A percentile compares a stretch with the other conserved stretches of the same genome.
phyloP scores from a whole-genome alignment of 192 early-diverging fungal genomes.

The Coemansia sp. region DNA sequence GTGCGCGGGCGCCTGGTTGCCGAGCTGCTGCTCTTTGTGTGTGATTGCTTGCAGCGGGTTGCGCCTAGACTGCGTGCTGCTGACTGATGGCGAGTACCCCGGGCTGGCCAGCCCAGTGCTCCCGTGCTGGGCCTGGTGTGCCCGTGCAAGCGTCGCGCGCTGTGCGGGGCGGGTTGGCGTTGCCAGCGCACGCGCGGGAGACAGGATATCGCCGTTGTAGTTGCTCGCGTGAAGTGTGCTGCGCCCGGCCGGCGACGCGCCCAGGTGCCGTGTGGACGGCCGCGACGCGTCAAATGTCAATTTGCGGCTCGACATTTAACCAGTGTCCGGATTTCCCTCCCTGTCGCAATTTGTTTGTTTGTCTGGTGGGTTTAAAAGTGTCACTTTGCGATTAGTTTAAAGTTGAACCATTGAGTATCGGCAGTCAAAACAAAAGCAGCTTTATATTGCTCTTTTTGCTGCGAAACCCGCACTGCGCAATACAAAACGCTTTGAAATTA shows the following conservation, averaged over 20 bases:
- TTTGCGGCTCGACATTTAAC: constrained; percentile 41
- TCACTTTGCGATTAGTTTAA: not conserved
- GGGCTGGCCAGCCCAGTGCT: constrained; percentile 15
- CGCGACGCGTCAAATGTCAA: constrained; percentile 49
- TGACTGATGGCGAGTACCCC: constrained; percentile 4
- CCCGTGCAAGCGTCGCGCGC: constrained; percentile 29
- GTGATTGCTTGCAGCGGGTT: constrained; percentile 44
- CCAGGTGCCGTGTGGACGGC: constrained; percentile 28
- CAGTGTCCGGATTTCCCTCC: too few species aligned
- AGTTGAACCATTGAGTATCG: not conserved
- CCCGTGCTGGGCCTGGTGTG: constrained; percentile 15
- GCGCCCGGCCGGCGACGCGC: constrained; percentile 35
- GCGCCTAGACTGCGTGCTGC: constrained; percentile 7
- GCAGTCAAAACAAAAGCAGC: too few species aligned
- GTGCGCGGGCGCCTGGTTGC: constrained; percentile 7
- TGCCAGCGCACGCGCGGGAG: constrained; percentile 24
- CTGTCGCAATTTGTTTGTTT: too few species aligned
- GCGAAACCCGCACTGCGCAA: not conserved
- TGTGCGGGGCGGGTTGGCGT: constrained; percentile 41
- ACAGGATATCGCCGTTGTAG: constrained; percentile 15
- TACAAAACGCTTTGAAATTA: not conserved
- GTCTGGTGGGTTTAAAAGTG: too few species aligned
- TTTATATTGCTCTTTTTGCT: not conserved
- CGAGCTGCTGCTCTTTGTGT: constrained; percentile 29
- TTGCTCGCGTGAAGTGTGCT: constrained; percentile 17